phyloP scores from a whole-genome alignment of 2,329 filamentous ascomycete species.

The Alternaria ventricosa region DNA sequence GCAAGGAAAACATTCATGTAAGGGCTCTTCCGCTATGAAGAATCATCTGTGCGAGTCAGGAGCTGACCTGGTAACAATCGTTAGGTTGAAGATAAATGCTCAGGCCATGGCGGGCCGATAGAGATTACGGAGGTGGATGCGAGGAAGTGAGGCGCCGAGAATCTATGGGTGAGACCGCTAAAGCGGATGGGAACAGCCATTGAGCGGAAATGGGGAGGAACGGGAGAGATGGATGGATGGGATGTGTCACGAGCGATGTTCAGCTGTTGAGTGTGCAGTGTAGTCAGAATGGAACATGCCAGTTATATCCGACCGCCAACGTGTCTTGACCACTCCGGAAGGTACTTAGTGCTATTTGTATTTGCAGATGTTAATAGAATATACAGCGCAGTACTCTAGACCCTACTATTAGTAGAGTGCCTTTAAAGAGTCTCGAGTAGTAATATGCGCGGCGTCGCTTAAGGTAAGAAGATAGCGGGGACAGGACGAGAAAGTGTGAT shows the following conservation, averaged over 20 bases:
- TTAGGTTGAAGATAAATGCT: background rate
- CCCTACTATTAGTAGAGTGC: background rate
- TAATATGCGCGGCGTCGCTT: background rate
- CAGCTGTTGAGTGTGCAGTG: background rate
- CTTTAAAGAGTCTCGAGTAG: background rate
- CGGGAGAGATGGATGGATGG: background rate
- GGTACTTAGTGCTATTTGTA: background rate
- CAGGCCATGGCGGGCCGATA: background rate
- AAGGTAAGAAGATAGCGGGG: background rate
- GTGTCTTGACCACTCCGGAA: background rate
- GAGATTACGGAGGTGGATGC: background rate
- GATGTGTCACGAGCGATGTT: background rate
- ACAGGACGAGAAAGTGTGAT: background rate
- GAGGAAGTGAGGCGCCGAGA: background rate
- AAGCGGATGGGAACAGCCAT: too few species aligned
- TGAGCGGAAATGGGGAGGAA: background rate
- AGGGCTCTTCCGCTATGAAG: background rate
- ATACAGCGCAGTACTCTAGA: background rate
- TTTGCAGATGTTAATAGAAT: background rate
- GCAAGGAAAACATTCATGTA: background rate
- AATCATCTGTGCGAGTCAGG: background rate
- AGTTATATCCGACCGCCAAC: background rate
- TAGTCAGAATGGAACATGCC: background rate
- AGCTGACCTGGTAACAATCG: background rate
- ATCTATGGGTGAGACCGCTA: too few species aligned